These are phyloP conservation scores for Saccharum hybrid DNA, from an alignment of 202 grass and related monocot genomes.

Conservation along the genomic window DNA sequence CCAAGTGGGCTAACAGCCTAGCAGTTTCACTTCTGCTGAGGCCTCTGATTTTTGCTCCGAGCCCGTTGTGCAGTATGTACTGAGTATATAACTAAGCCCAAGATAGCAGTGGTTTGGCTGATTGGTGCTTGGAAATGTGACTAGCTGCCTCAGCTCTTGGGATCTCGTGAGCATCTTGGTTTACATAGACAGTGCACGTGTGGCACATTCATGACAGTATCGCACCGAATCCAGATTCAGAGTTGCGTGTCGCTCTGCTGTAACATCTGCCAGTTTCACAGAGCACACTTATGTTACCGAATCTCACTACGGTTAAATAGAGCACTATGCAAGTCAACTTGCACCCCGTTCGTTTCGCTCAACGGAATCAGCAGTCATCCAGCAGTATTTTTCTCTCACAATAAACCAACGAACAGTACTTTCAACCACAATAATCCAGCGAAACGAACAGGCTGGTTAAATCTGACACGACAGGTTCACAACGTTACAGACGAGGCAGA, in stretches of 20 bases:
- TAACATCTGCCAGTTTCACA: too few relatives aligned
- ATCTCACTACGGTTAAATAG: not conserved
- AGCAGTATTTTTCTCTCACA: too few relatives aligned
- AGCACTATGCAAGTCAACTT: slow-evolving; percentile 10
- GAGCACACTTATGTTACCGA: too few relatives aligned
- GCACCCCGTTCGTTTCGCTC: too few relatives aligned
- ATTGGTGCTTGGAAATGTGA: not conserved
- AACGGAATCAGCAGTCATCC: too few relatives aligned
- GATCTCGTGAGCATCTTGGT: slow-evolving; percentile 41
- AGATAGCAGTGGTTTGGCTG: not conserved
- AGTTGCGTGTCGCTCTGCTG: not conserved
- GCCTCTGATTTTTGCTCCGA: not conserved
- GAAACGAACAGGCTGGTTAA: not conserved
- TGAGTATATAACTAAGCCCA: too few relatives aligned
- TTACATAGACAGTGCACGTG: slow-evolving; percentile 9
- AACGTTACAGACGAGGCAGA: too few relatives aligned
- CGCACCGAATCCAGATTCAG: slow-evolving; percentile 5
- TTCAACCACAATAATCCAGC: too few relatives aligned
- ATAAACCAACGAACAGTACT: too few relatives aligned
- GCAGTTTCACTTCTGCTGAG: too few relatives aligned
- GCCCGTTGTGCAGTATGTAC: not conserved
- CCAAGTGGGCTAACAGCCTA: too few relatives aligned
- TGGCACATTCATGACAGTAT: slow-evolving; percentile 44
- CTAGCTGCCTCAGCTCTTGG: not conserved
- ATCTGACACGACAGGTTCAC: not conserved